These are phyloP conservation scores for Alloteropsis semialata DNA, from an alignment of 176 grass and related monocot species.

Conservation along the genomic window DNA sequence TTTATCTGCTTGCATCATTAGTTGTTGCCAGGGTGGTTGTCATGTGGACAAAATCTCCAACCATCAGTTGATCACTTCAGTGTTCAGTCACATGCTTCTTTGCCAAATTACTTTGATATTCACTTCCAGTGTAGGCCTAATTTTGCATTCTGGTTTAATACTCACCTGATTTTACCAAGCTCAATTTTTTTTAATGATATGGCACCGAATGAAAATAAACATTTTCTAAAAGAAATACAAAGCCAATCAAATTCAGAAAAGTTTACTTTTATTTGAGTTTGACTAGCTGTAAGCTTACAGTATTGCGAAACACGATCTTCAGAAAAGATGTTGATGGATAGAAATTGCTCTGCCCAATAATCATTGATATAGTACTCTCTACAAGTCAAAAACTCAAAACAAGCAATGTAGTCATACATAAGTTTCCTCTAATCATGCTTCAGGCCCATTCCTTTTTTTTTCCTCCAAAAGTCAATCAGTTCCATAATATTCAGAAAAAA, in stretches of 20 bases:
- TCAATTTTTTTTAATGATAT: not conserved
- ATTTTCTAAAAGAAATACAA: not conserved
- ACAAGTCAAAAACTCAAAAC: not conserved
- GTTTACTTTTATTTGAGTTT: not conserved
- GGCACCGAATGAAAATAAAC: not conserved
- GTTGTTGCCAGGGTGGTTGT: not conserved
- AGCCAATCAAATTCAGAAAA: not conserved
- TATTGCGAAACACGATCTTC: no score
- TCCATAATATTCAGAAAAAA: conserved; percentile 10
- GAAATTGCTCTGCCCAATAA: not conserved
- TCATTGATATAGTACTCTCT: not conserved
- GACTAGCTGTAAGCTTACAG: not conserved
- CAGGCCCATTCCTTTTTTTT: not conserved
- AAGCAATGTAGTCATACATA: not conserved
- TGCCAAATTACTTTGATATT: not conserved
- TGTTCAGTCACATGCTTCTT: not conserved
- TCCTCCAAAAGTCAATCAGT: not conserved
- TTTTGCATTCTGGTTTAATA: not conserved
- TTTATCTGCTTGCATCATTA: not conserved
- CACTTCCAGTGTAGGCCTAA: not conserved
- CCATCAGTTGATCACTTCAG: not conserved
- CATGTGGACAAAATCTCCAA: not conserved
- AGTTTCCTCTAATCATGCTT: not conserved
- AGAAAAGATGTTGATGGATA: not conserved
- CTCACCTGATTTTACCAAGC: not conserved